Evolutionary conservation across 352 stramenopile species (phyloP).

Genomic region (Peronosclerospora sorghi): DNA sequence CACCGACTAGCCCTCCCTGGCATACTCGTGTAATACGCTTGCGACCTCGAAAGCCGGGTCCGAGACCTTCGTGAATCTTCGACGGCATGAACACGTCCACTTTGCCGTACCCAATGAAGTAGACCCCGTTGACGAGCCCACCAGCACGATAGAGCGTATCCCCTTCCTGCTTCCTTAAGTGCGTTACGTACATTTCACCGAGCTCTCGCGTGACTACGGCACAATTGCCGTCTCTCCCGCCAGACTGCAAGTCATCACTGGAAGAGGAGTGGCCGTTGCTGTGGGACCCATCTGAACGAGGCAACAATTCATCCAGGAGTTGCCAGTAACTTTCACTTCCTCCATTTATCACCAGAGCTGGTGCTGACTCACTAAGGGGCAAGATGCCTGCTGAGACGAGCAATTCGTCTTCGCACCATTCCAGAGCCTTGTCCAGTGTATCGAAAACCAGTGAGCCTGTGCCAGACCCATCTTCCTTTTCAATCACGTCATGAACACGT

Average conservation of each 20-base stretch:
- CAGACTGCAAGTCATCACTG: neutral
- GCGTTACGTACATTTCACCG: slow-evolving; percentile 62
- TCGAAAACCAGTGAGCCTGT: slow-evolving; percentile 70
- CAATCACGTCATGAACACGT: slow-evolving; percentile 71
- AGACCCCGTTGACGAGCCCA: slow-evolving; percentile 48
- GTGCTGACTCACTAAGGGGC: slow-evolving; percentile 46
- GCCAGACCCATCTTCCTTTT: slow-evolving; percentile 39
- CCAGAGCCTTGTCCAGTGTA: slow-evolving; percentile 69
- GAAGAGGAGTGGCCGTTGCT: slow-evolving; percentile 5
- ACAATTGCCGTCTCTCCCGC: neutral
- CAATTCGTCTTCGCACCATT: slow-evolving; percentile 82
- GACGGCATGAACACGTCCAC: slow-evolving; percentile 79
- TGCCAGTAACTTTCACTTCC: slow-evolving; percentile 31
- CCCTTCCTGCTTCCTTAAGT: slow-evolving; percentile 38
- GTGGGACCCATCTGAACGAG: slow-evolving; percentile 11
- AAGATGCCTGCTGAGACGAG: slow-evolving; percentile 59
- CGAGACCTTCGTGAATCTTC: slow-evolving; percentile 67
- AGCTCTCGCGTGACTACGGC: slow-evolving; percentile 45
- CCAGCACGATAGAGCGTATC: slow-evolving; percentile 66
- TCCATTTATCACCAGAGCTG: slow-evolving; percentile 17
- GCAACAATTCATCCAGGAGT: slow-evolving; percentile 60
- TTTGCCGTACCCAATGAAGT: slow-evolving; percentile 79
- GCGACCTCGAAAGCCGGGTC: slow-evolving; percentile 59
- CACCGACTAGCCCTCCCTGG: slow-evolving; percentile 66
- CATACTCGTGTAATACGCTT: slow-evolving; percentile 78